Conservation (phyloP, 2,329 filamentous ascomycete species). For the Cercospora zeae-maydis region DNA sequence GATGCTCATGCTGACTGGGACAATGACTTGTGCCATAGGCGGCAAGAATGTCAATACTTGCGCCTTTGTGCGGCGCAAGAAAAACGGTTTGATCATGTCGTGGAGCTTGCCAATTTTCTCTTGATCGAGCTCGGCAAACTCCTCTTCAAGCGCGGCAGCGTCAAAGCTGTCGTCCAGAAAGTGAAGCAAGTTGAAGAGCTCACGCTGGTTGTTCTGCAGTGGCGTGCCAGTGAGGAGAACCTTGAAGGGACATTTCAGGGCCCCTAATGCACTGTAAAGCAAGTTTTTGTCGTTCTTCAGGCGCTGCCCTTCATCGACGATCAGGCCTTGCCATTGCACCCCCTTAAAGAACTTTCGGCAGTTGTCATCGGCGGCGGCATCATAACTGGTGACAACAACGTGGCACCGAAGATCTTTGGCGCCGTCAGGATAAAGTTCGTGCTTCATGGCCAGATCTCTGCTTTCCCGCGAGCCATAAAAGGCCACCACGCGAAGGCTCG, state of each 20-base stretch:
- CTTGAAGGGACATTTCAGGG: conserved; percentile 75
- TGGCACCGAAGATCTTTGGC: conserved; percentile 74
- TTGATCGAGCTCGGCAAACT: conserved; percentile 74
- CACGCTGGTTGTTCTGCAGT: conserved; percentile 89
- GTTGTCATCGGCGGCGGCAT: conserved; percentile 76
- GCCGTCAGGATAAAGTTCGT: conserved; percentile 75
- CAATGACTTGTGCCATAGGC: conserved; percentile 88
- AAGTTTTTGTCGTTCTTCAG: conserved; percentile 88
- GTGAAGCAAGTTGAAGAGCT: conserved; percentile 94
- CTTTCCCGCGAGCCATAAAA: conserved; percentile 78
- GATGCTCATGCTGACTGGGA: conserved; percentile 92
- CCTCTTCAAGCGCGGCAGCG: conserved; percentile 68
- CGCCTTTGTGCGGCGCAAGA: conserved; percentile 76
- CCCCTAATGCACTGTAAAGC: conserved; percentile 70
- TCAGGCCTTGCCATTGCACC: conserved; percentile 79
- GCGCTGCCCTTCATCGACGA: conserved; percentile 93
- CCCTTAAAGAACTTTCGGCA: conserved; percentile 63
- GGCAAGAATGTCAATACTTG: conserved; percentile 89
- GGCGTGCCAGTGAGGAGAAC: conserved; percentile 85
- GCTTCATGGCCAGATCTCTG: conserved; percentile 70
- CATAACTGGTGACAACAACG: conserved; percentile 91
- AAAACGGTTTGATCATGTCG: conserved; percentile 70
- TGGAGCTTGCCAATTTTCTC: conserved; percentile 81
- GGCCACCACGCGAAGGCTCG: conserved; percentile 79
- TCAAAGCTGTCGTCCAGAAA: conserved; percentile 75